Conservation (phyloP, 1,284 basidiomycete species). For the Rhodotorula sp. region DNA sequence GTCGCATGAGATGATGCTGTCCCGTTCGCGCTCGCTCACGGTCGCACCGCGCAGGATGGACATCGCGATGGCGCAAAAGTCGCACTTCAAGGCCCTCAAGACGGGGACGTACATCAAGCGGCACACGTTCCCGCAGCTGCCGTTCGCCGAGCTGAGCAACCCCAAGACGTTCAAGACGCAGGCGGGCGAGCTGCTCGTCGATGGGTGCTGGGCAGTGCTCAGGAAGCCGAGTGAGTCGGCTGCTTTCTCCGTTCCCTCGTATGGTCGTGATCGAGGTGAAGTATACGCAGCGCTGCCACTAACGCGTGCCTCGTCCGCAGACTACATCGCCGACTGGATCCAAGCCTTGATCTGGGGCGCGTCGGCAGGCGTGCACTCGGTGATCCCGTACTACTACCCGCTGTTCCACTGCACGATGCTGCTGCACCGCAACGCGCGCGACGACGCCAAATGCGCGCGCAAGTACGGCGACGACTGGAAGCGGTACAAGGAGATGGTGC, state of each 20-base stretch:
- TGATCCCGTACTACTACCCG: conserved; percentile 94
- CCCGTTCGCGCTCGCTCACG: neutral
- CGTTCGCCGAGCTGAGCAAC: conserved; percentile 80
- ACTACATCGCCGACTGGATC: conserved; percentile 71
- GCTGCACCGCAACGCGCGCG: conserved; percentile 80
- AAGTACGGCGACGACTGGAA: conserved; percentile 98
- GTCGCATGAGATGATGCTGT: neutral
- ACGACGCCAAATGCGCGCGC: conserved; percentile 72
- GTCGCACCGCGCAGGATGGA: conserved; percentile 67
- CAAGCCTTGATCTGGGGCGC: conserved; percentile 91
- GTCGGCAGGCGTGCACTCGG: conserved; percentile 67
- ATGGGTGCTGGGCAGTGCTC: conserved; percentile 86
- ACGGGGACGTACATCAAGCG: conserved; percentile 77
- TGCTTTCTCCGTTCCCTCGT: neutral
- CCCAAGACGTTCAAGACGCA: conserved; percentile 91
- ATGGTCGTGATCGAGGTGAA: neutral
- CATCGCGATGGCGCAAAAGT: conserved; percentile 94
- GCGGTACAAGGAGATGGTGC: conserved; percentile 67
- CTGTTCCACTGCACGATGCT: conserved; percentile 89
- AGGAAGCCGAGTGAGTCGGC: conserved; percentile 73
- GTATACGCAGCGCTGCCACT: neutral
- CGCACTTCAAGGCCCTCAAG: conserved; percentile 94
- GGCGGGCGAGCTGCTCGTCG: conserved; percentile 73
- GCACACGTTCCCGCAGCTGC: conserved; percentile 91
- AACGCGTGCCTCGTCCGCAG: conserved; percentile 35